phyloP scores from a whole-genome alignment of 257 asterid species.

The Jacaranda mimosifolia region DNA sequence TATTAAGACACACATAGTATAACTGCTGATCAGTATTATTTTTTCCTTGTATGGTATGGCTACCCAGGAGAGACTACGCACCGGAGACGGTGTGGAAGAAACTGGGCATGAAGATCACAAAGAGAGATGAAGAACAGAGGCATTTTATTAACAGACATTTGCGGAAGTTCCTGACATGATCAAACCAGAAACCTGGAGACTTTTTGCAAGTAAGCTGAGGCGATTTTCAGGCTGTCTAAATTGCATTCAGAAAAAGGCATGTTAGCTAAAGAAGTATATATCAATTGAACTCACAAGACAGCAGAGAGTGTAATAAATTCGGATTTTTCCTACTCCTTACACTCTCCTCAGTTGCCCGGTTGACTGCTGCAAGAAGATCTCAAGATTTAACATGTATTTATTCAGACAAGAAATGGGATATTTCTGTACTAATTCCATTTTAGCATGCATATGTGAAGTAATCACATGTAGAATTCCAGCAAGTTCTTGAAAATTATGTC shows the following conservation, averaged over 20 bases:
- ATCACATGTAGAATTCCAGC: no score
- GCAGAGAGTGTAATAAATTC: no score
- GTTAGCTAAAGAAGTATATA: conserved; percentile 1
- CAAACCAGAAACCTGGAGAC: conserved; percentile 23
- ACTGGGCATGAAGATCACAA: conserved; percentile 1
- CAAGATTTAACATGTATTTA: no score
- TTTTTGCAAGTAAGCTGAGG: conserved; percentile 11
- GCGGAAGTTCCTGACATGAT: conserved; percentile 23
- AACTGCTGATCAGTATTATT: not conserved
- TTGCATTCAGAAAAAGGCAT: not conserved
- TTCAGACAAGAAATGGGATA: no score
- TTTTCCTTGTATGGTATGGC: conserved; percentile 9
- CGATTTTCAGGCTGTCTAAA: not conserved
- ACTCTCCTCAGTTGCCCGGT: no score
- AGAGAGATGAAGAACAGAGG: not conserved
- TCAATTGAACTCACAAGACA: not conserved
- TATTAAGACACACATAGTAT: not conserved
- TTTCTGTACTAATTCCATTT: no score
- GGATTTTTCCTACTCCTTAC: no score
- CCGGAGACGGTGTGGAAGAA: not conserved
- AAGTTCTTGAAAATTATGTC: no score
- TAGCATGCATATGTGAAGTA: no score
- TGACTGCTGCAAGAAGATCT: no score
- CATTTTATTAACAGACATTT: conserved; percentile 1
- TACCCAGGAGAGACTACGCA: not conserved